Base-by-base conservation (phyloP, 2,329 filamentous ascomycete genomes). In the Thelonectria discophora region DNA sequence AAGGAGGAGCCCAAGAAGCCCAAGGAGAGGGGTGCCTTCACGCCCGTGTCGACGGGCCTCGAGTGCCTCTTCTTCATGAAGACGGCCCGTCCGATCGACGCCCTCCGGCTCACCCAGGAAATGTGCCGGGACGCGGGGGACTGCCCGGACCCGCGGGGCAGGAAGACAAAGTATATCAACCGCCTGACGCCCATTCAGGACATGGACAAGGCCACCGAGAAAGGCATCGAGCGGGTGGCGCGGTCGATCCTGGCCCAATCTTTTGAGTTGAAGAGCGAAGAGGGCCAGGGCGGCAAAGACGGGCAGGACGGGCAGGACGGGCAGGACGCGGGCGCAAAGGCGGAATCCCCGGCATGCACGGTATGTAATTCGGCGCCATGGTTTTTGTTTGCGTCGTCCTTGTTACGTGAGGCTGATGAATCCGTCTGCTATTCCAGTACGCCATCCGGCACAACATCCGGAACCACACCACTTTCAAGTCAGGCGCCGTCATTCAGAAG, bases 381-480 rank as follows among this genome's bases (percentile, higher is more conserved):
- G 30, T 12, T 58, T 50, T 58, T 50, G 43, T 45, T 55, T 55
- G 40, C 30, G 13, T 27, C 34, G 34, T 37, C 10, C 15, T 37
- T 13, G 12, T 37, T 15, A 37, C 8, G 27, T 30, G 34, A 60
- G 47, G 51, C 66, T 72, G 55, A 71, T 62, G 18, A 58, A 59
- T 27, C 20, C n/a, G 39, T 47, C 27, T 13, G 17, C 24, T 27
- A 30, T 27, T 50, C 11, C 63, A 94, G 91, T 95, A 93, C 77
- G 92, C 91, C n/a, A 94, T 96, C 68, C 87, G 92, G 46, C 87
- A 90, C n/a, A 90, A 86, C 13, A 86, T 92, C 63, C 88, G 92
- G 57, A 92, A 91, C 71, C 89, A 94, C 76, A 88, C 82, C 67
- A 82, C 82, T 3, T 81, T 94, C 63, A 89, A 86, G 68, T 85